Evolutionary conservation across 2,329 filamentous ascomycete species (phyloP), one percentile per base, ranked within the genome.

Genomic region (Botrytis porri): DNA sequence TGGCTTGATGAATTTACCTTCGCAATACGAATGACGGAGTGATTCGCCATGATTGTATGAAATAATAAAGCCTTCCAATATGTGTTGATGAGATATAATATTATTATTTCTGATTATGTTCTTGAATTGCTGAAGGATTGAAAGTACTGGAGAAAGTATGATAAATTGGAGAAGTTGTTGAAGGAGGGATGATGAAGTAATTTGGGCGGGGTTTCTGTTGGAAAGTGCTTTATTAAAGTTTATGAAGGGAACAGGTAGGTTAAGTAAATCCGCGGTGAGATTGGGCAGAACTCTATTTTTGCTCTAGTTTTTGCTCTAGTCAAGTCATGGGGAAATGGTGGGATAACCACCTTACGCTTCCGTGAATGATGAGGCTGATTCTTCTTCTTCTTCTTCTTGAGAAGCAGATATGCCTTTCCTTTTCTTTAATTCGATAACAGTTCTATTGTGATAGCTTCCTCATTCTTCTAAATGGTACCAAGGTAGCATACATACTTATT

Each of bases 21-120:
- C 76, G 93, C 93, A 83, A 97, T 95, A 76, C 94, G 92, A 78
- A 97, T 90, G 79, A 97, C 93, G 74, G 92, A 93, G 83, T 97
- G 93, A 83, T 96, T 94, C 75, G 91, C 89, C 91, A 93, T 93
- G 60, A 29, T 29, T 12, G 41, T 4, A n/a, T 9, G 39, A 63
- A 29, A 14, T 20, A 4, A n/a, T 20, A 4, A n/a, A 41, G 39
- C 10, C 14, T 39, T 29, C 60, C 60, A 63, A 5, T 37, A 39
- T 10, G 3, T 20, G 8, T 43, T 29, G 39, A 20, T 4, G 25
- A 43, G n/a, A n/a, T 41, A 7, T 18, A 9, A 29, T 63, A 16
- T 29, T 41, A 41, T 41, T 37, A 18, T 63, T 43, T 63, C 25
- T n/a, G 16, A 20, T 63, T 41, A 2, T 29, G 0, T 20, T 41